Evolutionary conservation across 495 filamentous ascomycete species (phyloP), one percentile per base, ranked within the genome.

Genomic region (Xylaria flabelliformis): DNA sequence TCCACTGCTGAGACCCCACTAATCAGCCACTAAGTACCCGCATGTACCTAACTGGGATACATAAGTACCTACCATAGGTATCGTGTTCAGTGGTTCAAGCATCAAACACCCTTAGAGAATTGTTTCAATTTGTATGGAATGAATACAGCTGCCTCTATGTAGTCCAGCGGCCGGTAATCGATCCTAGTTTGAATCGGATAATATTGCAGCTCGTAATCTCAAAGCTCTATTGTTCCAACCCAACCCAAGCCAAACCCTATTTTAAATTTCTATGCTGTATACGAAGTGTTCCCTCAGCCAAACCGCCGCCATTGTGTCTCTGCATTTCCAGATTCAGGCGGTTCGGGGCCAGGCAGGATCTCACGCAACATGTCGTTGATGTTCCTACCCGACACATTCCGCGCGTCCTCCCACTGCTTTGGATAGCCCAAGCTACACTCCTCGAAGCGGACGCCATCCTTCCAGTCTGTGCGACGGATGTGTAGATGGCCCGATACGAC

Each of bases 391-490:
- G 62, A 56, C 4, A 21, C 32, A 8, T 68, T 65, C 36, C 70
- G 65, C 39, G 77, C 78, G 4, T 77, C 76, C 70, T 74, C 71
- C 79, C 79, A 81, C 70, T 80, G 79, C 55, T 72, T 63, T 32
- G 79, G 79, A 51, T 81, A 81, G 10, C 79, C 79, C 21, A 81
- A 21, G 19, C 77, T 80, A 61, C 71, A 73, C 77, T 81, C 79
- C 74, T 81, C 79, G 46, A 76, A 81, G 15, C 79, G 62, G 26
- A 78, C 76, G 36, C 77, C 77, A 39, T 70, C 76, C 70, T 78
- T 79, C 76, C 78, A 78, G 61, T 81, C 79, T n/a, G 79, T 81
- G 51, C 79, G 74, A 29, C 78, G 75, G 29, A 81, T 73, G 56
- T 81, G 79, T 67, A 81, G 41, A 65, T 81, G 77, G 0, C 79